Evolutionary conservation across 768 basidiomycete genomes (phyloP).

Genomic region (Naganishia vaughanmartiniae): DNA sequence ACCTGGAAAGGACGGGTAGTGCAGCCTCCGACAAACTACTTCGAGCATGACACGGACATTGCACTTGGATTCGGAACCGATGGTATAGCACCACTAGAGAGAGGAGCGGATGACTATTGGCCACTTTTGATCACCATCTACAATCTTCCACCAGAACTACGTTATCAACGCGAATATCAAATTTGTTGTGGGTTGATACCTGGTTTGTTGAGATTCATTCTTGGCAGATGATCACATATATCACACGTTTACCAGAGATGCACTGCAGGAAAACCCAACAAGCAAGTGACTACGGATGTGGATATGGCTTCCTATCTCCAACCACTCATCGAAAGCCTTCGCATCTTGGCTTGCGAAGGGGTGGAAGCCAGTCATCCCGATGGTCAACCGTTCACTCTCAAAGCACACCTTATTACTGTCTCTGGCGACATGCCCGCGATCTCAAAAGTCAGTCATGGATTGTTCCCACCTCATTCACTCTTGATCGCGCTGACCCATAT

Average conservation of each 20-base stretch:
- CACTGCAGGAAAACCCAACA: neutral
- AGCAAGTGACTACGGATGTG: neutral
- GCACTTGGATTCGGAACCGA: neutral
- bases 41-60: neutral
- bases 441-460: neutral
- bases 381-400: neutral
- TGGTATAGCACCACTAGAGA: neutral
- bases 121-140: neutral
- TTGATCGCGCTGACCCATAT: neutral
- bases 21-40: neutral
- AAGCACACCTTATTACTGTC: neutral
- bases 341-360: neutral
- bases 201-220: neutral
- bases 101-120: neutral
- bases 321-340: neutral
- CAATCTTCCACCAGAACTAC: neutral
- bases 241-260: neutral
- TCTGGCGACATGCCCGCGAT: conserved; percentile 8
- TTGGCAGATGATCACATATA: neutral
- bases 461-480: neutral
- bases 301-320: neutral
- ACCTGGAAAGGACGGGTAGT: neutral
- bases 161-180: neutral
- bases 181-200: neutral
- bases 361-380: neutral